Base-by-base conservation (phyloP, 371 early-diverging fungal species). In the Mucor plumbeus region DNA sequence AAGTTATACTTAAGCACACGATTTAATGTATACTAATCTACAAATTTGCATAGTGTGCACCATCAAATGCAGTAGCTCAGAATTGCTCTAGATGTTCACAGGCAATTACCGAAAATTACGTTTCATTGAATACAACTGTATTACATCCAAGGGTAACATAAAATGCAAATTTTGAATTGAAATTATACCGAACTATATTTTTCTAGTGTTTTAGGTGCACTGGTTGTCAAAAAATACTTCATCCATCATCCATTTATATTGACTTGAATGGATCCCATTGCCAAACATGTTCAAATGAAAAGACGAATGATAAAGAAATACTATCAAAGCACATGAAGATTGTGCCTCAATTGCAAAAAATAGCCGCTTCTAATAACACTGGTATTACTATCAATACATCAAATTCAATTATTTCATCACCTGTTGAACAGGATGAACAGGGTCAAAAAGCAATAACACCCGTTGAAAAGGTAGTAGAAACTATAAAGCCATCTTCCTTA, bases 121-220 rank as follows among this genome's bases (percentile, higher is more conserved):
- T 80, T 13, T n/a, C 58, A 5, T 53, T 75, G 11, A 71, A 73
- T 55, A 48, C 62, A n/a, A 40, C 56, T 19, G 31, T 41, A 4
- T 36, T 75, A 8, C 80, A 80, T 64, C 59, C 73, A 15, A 71
- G 69, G 58, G 81, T 78, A 74, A 64, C 36, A 17, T 19, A n/a
- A 7, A 4, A 21, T 39, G 26, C n/a, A 11, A 19, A 31, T 5
- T 41, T 38, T 38, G 38, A 7, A 38, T 3, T 7, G 38, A 38
- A 38, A 38, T 38, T 38, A 38, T 9, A 9, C 4, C 4, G 1
- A 7, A 11, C 38, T 62, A 5, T 21, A 13, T 14, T 0, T 6
- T 11, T 7, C 26, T 38, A 80, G 83, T 82, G 83, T 44, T 80
- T 82, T 39, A 68, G 73, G 36, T 82, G 83, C 47, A 73, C 70